Percentiles rank a stretch among this genome's conserved stretches.
phyloP scores from a whole-genome alignment of 176 grass and related monocot species.

The Rhynchospora breviuscula region DNA sequence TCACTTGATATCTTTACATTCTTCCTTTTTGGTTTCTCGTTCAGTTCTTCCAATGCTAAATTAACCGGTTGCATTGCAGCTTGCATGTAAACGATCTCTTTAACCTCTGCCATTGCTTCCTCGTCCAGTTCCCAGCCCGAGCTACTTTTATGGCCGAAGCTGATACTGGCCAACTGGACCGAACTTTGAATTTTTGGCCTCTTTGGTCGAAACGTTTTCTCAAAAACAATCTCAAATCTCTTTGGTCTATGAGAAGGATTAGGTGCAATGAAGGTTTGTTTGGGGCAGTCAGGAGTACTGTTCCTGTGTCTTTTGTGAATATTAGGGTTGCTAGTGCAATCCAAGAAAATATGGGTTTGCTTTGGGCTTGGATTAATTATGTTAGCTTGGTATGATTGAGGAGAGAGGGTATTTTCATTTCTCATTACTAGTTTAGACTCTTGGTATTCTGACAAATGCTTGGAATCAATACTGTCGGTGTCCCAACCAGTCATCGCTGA shows the following conservation, averaged over 20 bases:
- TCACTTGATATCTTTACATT: conserved; percentile 78
- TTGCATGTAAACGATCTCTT: conserved; percentile 78
- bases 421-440: neutral
- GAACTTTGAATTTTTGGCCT: conserved; percentile 34
- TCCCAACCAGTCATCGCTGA: neutral
- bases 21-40: conserved; percentile 49
- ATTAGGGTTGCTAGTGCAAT: conserved; percentile 37
- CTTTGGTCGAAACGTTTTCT: neutral
- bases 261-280: conserved; percentile 33
- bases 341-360: neutral
- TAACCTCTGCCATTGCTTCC: conserved; percentile 78
- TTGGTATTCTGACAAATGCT: neutral
- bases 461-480: neutral
- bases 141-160: conserved; percentile 36
- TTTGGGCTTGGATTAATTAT: neutral
- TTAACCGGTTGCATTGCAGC: conserved; percentile 62
- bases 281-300: neutral
- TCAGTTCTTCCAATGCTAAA: conserved; percentile 30
- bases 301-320: neutral
- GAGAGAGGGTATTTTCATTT: neutral
- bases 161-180: conserved; percentile 46
- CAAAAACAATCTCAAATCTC: conserved; percentile 58
- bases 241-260: conserved; percentile 16
- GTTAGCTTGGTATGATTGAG: neutral
- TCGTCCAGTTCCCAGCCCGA: conserved; percentile 53